Evolutionary conservation across 805 yeast genomes (phyloP).

Genomic region (Candida palmyrensis): DNA sequence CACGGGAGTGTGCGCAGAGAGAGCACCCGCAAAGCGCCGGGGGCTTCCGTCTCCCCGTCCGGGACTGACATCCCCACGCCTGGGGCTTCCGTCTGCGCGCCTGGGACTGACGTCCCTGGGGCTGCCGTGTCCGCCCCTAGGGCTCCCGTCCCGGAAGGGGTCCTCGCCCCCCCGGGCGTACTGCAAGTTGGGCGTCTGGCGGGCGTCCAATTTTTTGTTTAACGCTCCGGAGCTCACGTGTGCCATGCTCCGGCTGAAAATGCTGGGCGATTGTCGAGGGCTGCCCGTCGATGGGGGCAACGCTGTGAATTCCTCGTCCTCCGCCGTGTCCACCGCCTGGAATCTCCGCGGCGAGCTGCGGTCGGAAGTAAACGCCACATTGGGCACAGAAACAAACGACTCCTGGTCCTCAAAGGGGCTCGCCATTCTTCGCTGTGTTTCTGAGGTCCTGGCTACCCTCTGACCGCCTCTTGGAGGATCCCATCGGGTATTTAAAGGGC

Average conservation of each 20-base stretch:
- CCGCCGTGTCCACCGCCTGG: slow-evolving; percentile 18
- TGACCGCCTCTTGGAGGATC: no score
- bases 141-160: background rate
- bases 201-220: background rate
- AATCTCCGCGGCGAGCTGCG: slow-evolving; percentile 33
- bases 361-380: slow-evolving; percentile 35
- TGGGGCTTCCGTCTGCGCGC: background rate
- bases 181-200: slow-evolving; percentile 19
- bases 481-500: no score
- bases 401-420: slow-evolving; percentile 28
- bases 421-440: no score
- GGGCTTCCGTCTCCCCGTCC: no score
- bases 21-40: no score
- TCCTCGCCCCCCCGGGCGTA: background rate
- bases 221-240: slow-evolving; percentile 9
- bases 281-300: slow-evolving; percentile 22
- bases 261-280: slow-evolving; percentile 38
- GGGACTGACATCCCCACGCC: background rate
- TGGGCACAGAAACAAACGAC: slow-evolving; percentile 31
- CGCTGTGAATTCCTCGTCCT: slow-evolving; percentile 23
- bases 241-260: slow-evolving; percentile 33
- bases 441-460: no score
- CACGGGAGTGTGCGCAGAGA: no score
- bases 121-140: background rate
- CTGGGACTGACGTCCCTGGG: background rate